phyloP scores from a whole-genome alignment of 495 filamentous ascomycete species.

The Aspergillus diversus region DNA sequence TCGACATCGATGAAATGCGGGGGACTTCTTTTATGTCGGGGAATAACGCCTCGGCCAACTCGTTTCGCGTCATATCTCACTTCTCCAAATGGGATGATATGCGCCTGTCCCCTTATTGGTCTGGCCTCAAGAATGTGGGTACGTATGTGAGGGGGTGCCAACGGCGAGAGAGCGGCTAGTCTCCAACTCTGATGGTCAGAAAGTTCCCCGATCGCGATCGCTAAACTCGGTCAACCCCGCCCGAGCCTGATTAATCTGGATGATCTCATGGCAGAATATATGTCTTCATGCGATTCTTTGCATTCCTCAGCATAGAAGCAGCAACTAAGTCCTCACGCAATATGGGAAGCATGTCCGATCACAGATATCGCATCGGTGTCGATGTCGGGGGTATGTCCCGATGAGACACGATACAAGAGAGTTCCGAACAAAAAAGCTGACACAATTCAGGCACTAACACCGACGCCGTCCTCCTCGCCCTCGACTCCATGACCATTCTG shows the following conservation, averaged over 20 bases:
- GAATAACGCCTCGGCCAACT: too few relatives aligned
- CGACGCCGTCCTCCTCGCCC: constrained; percentile 57
- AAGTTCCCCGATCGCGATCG: too few relatives aligned
- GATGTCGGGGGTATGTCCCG: constrained; percentile 28
- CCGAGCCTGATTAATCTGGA: neutral
- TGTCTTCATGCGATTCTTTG: neutral
- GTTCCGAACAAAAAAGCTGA: neutral
- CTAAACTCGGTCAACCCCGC: too few relatives aligned
- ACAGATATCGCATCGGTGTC: constrained; percentile 29
- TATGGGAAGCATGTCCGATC: constrained; percentile 13
- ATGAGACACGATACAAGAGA: neutral
- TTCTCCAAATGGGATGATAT: too few relatives aligned
- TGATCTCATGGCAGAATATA: neutral
- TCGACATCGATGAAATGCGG: too few relatives aligned
- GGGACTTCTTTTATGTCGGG: too few relatives aligned
- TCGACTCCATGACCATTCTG: constrained; percentile 53
- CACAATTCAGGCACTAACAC: constrained; percentile 57
- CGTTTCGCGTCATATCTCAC: too few relatives aligned
- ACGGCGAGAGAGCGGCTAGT: too few relatives aligned
- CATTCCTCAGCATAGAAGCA: neutral
- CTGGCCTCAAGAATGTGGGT: too few relatives aligned
- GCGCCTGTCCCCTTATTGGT: too few relatives aligned
- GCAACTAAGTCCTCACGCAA: neutral
- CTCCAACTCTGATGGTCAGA: too few relatives aligned
- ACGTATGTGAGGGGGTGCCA: too few relatives aligned